Evolutionary conservation across 208 protist genomes (phyloP), one percentile per base, ranked within the genome.

Genomic region (Jaenimonas drosophilae): DNA sequence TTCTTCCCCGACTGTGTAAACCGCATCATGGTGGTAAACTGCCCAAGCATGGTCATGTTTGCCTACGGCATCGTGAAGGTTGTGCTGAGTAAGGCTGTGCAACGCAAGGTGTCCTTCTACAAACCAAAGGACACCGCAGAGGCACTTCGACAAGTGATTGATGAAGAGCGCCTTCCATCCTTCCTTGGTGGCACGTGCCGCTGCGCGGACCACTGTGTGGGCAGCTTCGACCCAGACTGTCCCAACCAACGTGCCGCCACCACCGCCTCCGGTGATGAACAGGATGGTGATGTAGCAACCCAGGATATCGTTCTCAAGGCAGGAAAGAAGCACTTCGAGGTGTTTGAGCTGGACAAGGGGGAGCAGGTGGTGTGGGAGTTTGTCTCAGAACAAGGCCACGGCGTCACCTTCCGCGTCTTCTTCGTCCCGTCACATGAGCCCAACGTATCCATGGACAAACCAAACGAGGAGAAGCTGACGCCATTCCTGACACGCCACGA

Each of bases 131-230:
- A 79, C 21, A 79, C 70, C 1, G 4, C 38, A 4, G 64, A 59
- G 24, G 73, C 77, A 16, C 33, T 82, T 27, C 52, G 63, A 45
- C 50, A 55, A 12, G 37, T 76, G 16, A 74, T 87, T 17, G 70
- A 66, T 0, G 54, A 58, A 37, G 53, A 81, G 43, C 53, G 61
- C 25, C 54, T 87, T 20, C 77, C 77, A 0, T 47, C 33, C 3
- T 81, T 81, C 37, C 61, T 87, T 16, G 77, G 77, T 9, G 77
- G 77, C 34, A 43, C 56, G 1, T 87, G 77, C 56, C 41, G 63
- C 23, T 87, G 77, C 58, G 47, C 55, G 27, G 59, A 54, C 25
- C 51, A 68, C 45, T 86, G 76, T 50, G 53, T 79, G n/a, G 50
- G 48, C 11, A 56, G 41, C 41, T 72, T 46, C 54, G 64, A 79